Evolutionary conservation across 352 stramenopile genomes (phyloP).

Genomic region (Globisporangium camurandrum): DNA sequence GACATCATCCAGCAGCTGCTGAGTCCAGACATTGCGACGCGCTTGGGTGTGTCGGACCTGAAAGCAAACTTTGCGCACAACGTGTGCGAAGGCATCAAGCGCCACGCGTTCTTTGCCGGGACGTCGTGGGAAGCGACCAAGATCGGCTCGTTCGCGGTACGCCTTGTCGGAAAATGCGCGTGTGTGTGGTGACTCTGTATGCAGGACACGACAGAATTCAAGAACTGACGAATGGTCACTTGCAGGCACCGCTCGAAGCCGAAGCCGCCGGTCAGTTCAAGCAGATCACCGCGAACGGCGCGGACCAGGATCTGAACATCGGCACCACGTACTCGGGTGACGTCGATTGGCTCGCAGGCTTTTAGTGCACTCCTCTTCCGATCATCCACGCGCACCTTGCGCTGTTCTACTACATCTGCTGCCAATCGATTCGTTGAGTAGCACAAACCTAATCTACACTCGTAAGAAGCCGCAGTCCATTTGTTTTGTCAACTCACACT

Average conservation of each 20-base stretch:
- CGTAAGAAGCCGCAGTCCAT: too few relatives aligned
- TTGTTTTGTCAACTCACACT: too few relatives aligned
- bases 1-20: slow-evolving; percentile 64
- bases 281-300: slow-evolving; percentile 48
- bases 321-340: slow-evolving; percentile 64
- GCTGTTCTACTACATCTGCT: too few relatives aligned
- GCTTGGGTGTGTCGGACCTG: slow-evolving; percentile 49
- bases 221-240: too few relatives aligned
- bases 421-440: too few relatives aligned
- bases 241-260: slow-evolving; percentile 62
- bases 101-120: slow-evolving; percentile 76
- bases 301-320: slow-evolving; percentile 57
- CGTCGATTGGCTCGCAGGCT: slow-evolving; percentile 66
- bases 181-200: too few relatives aligned
- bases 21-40: slow-evolving; percentile 38
- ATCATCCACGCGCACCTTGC: neutral
- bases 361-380: slow-evolving; percentile 23
- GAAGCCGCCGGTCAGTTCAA: slow-evolving; percentile 66
- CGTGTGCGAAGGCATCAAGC: slow-evolving; percentile 68
- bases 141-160: slow-evolving; percentile 69
- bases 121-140: slow-evolving; percentile 81
- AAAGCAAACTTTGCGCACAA: slow-evolving; percentile 31
- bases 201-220: too few relatives aligned
- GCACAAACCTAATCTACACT: too few relatives aligned
- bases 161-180: slow-evolving; percentile 10